These are phyloP conservation scores for Trichoderma aggressivum DNA, from an alignment of 2,329 filamentous ascomycete genomes.

Conservation along the genomic window DNA sequence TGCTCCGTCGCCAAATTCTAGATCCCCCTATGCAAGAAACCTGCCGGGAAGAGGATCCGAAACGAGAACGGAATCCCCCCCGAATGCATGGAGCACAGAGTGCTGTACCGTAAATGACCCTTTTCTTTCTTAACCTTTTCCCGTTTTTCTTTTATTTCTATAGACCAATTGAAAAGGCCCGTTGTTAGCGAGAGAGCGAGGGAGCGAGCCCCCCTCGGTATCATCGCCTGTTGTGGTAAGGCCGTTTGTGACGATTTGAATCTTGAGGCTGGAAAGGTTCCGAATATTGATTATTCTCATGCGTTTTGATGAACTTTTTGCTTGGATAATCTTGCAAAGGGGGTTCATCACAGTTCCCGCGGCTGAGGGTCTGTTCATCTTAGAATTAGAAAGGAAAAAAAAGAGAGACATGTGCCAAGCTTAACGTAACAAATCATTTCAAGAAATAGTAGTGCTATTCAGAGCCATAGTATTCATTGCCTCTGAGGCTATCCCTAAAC, in stretches of 20 bases:
- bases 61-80: background rate
- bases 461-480: background rate
- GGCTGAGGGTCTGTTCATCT: background rate
- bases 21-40: constrained; percentile 14
- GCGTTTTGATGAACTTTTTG: background rate
- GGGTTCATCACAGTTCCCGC: background rate
- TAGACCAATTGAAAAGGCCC: background rate
- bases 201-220: background rate
- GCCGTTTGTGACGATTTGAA: background rate
- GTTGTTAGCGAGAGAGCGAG: background rate
- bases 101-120: background rate
- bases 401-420: background rate
- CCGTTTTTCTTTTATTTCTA: background rate
- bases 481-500: background rate
- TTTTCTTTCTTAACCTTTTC: background rate
- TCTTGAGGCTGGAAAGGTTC: background rate
- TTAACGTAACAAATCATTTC: background rate
- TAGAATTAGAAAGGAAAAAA: no score
- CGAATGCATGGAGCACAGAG: background rate
- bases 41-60: background rate
- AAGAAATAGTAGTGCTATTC: background rate
- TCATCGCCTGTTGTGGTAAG: background rate
- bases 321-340: background rate
- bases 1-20: background rate
- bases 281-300: background rate